A percentile compares a stretch with the other conserved stretches of the same genome.
These are phyloP conservation scores for Rosa rugosa DNA, from an alignment of 306 rosid genomes.

Conservation along the genomic window DNA sequence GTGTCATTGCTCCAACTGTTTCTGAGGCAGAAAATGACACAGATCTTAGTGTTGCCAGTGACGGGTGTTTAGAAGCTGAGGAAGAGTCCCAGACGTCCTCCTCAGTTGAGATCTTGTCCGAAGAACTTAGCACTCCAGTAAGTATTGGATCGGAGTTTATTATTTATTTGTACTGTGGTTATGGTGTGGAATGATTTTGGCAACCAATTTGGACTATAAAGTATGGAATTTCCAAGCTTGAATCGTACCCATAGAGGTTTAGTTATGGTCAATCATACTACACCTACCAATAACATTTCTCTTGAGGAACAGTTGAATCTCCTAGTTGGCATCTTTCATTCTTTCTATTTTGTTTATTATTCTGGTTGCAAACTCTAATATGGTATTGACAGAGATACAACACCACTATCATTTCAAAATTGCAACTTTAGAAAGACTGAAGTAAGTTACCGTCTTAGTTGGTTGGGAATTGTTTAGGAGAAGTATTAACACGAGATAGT, in stretches of 20 bases:
- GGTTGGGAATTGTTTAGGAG: not conserved
- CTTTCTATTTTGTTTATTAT: not conserved
- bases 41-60: constrained; percentile 15
- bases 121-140: constrained; percentile 41
- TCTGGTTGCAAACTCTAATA: not conserved
- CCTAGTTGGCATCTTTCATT: not conserved
- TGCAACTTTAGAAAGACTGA: not conserved
- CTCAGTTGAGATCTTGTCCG: constrained; percentile 20
- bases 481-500: not conserved
- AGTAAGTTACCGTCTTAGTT: not conserved
- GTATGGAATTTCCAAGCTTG: not conserved
- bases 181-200: constrained; percentile 1
- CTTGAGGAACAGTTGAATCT: not conserved
- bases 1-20: constrained; percentile 16
- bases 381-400: not conserved
- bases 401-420: not conserved
- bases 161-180: not conserved
- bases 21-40: constrained; percentile 10
- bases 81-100: constrained; percentile 21
- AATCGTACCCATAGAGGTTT: not conserved
- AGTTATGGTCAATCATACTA: not conserved
- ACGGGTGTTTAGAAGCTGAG: constrained; percentile 33
- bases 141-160: constrained; percentile 20
- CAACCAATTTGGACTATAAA: not conserved
- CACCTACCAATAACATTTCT: not conserved